A percentile compares a stretch with the other conserved stretches of the same genome.
Conservation (phyloP, 2,329 filamentous ascomycete genomes). For the Talaromyces rugulosus region DNA sequence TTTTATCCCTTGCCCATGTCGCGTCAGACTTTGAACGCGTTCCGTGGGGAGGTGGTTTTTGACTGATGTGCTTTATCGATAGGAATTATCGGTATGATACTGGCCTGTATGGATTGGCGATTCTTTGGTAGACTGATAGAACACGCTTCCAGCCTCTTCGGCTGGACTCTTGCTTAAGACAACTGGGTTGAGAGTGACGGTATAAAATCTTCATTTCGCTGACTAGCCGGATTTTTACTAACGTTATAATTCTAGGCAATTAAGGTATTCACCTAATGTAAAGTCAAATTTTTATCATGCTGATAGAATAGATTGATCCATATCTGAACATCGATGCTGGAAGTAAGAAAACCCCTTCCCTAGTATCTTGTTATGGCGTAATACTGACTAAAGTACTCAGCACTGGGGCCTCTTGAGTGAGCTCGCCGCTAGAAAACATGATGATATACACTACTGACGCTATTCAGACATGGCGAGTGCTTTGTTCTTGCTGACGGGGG, state of each 20-base stretch:
- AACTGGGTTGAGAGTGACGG: slow-evolving; percentile 70
- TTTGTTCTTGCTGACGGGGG: slow-evolving; percentile 84
- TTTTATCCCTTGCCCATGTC: not conserved
- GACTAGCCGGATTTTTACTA: not conserved
- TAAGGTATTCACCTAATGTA: not conserved
- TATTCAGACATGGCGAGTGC: slow-evolving; percentile 71
- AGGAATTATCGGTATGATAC: slow-evolving; percentile 4
- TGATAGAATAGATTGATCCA: slow-evolving; percentile 23
- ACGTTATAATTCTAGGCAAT: not conserved
- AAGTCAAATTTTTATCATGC: not conserved
- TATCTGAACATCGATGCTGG: slow-evolving; percentile 75
- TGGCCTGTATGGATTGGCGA: not conserved
- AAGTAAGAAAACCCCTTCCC: slow-evolving; percentile 36
- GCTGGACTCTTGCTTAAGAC: slow-evolving; percentile 76
- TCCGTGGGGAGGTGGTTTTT: not conserved
- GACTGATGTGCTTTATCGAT: not conserved
- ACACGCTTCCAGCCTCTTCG: slow-evolving; percentile 54
- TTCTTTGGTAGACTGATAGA: not conserved
- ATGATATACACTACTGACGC: slow-evolving; percentile 43
- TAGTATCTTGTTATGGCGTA: not conserved
- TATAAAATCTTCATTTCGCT: slow-evolving; percentile 49
- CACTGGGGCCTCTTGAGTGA: slow-evolving; percentile 3
- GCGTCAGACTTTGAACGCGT: not conserved
- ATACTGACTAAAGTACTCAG: not conserved
- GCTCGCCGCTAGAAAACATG: slow-evolving; percentile 52